These are phyloP conservation scores for Eucalyptus sp. DNA, from an alignment of 345 rosid species.

Conservation along the genomic window DNA sequence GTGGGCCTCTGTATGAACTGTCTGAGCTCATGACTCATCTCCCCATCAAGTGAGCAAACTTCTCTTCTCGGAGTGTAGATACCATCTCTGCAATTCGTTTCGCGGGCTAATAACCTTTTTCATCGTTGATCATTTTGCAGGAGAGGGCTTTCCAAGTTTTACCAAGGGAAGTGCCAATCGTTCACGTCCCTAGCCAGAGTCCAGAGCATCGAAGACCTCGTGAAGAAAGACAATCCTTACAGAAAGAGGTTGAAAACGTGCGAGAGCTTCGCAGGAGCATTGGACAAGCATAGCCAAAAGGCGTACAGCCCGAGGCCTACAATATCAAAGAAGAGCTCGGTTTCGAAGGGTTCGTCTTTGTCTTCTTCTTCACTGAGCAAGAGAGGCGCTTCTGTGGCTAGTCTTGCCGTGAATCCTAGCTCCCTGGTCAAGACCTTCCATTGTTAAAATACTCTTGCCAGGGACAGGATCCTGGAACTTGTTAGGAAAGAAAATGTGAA, in stretches of 20 bases:
- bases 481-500: background rate
- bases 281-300: background rate
- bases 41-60: conserved; percentile 48
- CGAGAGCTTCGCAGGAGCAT: conserved; percentile 32
- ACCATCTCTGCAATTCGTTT: background rate
- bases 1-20: conserved; percentile 52
- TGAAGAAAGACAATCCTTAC: conserved; percentile 28
- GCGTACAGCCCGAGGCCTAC: conserved; percentile 22
- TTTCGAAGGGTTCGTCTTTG: background rate
- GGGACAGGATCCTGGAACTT: background rate
- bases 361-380: background rate
- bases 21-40: conserved; percentile 64
- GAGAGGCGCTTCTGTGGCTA: background rate
- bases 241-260: conserved; percentile 20
- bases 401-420: background rate
- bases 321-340: background rate
- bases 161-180: conserved; percentile 72
- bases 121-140: conserved; percentile 9
- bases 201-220: conserved; percentile 45
- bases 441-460: background rate
- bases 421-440: background rate
- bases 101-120: background rate
- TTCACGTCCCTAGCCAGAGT: conserved; percentile 66
- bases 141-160: conserved; percentile 69
- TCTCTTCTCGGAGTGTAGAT: background rate